phyloP scores from a whole-genome alignment of 805 yeast species.

The Saccharomyces eubayanus region DNA sequence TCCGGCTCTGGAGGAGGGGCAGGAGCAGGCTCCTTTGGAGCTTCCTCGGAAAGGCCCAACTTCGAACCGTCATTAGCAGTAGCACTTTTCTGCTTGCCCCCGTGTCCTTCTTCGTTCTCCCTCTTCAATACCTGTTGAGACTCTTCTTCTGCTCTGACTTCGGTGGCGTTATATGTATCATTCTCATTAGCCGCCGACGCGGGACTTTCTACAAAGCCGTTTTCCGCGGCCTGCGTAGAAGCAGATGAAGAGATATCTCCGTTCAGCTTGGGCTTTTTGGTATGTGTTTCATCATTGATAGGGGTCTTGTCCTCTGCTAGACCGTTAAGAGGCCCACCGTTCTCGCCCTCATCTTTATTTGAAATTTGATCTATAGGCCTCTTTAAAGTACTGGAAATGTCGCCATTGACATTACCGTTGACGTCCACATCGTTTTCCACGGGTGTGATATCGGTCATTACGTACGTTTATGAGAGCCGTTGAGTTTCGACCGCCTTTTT shows the following conservation, averaged over 20 bases:
- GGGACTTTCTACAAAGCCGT: not conserved
- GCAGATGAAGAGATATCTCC: not conserved
- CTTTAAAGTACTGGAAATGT: not conserved
- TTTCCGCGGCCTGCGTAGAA: not conserved
- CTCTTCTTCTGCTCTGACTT: not conserved
- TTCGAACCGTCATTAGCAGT: not conserved
- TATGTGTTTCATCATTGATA: not conserved
- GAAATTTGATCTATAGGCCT: not conserved
- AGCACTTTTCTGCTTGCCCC: not conserved
- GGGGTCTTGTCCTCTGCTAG: not conserved
- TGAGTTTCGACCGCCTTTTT: not conserved
- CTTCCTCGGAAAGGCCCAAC: not conserved
- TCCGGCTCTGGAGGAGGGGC: conserved; percentile 69
- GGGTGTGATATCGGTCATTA: not conserved
- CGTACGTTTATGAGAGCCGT: not conserved
- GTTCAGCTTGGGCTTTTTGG: not conserved
- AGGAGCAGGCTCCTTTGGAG: conserved; percentile 49
- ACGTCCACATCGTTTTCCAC: not conserved
- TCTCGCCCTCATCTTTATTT: not conserved
- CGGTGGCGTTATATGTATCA: not conserved
- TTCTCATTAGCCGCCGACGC: not conserved
- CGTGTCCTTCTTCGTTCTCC: not conserved
- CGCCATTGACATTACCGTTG: not conserved
- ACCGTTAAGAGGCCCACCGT: not conserved
- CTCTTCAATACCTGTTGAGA: not conserved